phyloP scores from a whole-genome alignment of 192 early-diverging fungal species.

The Coemansia sp. region DNA sequence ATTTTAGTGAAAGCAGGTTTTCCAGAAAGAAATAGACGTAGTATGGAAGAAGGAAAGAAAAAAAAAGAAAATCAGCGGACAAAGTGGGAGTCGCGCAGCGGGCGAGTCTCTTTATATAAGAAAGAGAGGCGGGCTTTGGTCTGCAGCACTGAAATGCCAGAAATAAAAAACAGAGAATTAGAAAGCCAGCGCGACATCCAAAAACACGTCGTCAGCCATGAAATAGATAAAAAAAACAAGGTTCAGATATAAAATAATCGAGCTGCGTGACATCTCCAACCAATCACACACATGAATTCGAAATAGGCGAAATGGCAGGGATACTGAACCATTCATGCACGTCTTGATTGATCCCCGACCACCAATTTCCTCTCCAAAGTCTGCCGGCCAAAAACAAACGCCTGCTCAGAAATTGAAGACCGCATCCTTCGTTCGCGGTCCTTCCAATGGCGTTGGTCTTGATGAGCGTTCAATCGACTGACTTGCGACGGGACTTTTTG shows the following conservation, averaged over 20 bases:
- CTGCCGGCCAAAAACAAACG: neutral
- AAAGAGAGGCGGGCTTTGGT: neutral
- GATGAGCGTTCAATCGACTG: neutral
- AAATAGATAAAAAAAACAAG: neutral
- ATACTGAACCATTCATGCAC: neutral
- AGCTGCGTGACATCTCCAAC: conserved; percentile 10
- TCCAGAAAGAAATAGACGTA: neutral
- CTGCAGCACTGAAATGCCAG: neutral
- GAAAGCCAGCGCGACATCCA: neutral
- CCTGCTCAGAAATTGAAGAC: conserved; percentile 1
- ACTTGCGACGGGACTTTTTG: neutral
- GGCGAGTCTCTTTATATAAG: conserved; percentile 11
- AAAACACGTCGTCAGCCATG: neutral
- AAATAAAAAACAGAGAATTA: neutral
- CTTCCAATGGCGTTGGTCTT: conserved; percentile 1
- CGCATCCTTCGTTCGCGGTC: conserved; percentile 3
- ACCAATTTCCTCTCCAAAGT: neutral
- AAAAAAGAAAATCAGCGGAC: neutral
- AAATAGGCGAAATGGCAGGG: neutral
- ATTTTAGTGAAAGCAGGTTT: neutral
- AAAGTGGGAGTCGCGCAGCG: too few relatives aligned
- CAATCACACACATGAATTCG: conserved; percentile 18
- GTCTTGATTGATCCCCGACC: neutral
- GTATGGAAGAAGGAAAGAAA: conserved; percentile 1
- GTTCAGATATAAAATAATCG: conserved; percentile 13